Conservation (phyloP, 768 basidiomycete species). For the Gymnopilus dilepis region DNA sequence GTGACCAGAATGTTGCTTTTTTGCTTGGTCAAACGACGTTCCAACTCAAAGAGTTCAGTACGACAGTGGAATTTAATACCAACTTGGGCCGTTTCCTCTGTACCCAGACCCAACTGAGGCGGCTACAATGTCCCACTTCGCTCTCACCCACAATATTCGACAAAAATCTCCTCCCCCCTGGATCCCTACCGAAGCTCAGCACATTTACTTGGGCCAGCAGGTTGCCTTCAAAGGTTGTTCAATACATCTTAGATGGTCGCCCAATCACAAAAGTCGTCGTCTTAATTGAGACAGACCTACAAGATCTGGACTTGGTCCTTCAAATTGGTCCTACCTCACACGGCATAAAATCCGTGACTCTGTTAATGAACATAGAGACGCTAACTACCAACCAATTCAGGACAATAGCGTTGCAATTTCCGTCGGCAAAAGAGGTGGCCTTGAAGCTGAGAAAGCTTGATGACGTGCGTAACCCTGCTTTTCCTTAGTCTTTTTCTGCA, state of each 20-base stretch:
- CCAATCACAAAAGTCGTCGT: conserved; percentile 1
- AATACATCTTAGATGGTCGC: not conserved
- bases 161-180: conserved; percentile 2
- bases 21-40: conserved; percentile 8
- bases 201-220: not conserved
- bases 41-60: conserved; percentile 3
- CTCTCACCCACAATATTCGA: not conserved
- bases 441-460: not conserved
- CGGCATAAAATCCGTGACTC: not conserved
- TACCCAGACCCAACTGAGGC: conserved; percentile 6
- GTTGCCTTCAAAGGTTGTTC: not conserved
- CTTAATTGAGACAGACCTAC: not conserved
- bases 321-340: not conserved
- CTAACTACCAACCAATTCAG: not conserved
- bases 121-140: conserved; percentile 3
- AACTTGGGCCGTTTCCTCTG: conserved; percentile 8
- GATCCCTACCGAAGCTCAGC: not conserved
- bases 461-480: not conserved
- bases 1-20: not conserved
- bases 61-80: conserved; percentile 6
- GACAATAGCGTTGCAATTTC: conserved; percentile 5
- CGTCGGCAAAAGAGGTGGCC: not conserved
- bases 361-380: not conserved
- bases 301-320: not conserved
- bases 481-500: not conserved